Evolutionary conservation across 179 eudicot species (phyloP), one percentile per base, ranked within the genome.

Genomic region (Camellia oleifera): DNA sequence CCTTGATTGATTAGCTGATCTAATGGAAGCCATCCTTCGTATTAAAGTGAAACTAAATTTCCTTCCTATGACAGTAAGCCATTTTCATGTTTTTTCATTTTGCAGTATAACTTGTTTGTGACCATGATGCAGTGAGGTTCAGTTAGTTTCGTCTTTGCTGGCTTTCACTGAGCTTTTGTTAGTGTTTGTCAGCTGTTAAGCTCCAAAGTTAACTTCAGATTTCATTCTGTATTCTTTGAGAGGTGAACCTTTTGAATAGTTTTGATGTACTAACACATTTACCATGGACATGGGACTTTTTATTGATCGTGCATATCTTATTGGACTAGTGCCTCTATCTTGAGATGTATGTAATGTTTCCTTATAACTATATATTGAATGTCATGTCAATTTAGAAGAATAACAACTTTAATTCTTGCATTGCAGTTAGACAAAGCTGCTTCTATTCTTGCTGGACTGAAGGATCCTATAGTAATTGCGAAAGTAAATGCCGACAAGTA

Each of bases 401-500:
- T 79, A 70, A 67, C 17, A 23, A 82, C 17, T 75, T 23, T 66
- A 40, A 57, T 65, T 69, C 7, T 89, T 70, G 64, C 69, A 69
- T 32, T 87, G 89, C 92, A 95, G 99, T 90, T 95, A 84, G 98
- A 94, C 80, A 91, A 90, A 78, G 97, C 99, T 56, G 98, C 98
- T 72, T 89, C 96, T 67, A 67, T 89, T 84, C 94, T 96, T 81
- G 94, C 96, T 79, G 85, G 86, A 79, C 78, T 89, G 84, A 89
- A 91, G 89, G 84, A 88, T 77, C 98, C 99, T 52, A 77, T 96
- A 57, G 90, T 88, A 79, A 87, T 96, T 81, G 99, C 99, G 44
- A 96, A 96, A 88, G 81, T 94, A 72, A 72, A 96, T 85, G 99
- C 98, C 13, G 97, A 96, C 88, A 94, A 94, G 89, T 89, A 84